Base-by-base conservation (phyloP, 768 basidiomycete genomes). In the Suillus lakei region DNA sequence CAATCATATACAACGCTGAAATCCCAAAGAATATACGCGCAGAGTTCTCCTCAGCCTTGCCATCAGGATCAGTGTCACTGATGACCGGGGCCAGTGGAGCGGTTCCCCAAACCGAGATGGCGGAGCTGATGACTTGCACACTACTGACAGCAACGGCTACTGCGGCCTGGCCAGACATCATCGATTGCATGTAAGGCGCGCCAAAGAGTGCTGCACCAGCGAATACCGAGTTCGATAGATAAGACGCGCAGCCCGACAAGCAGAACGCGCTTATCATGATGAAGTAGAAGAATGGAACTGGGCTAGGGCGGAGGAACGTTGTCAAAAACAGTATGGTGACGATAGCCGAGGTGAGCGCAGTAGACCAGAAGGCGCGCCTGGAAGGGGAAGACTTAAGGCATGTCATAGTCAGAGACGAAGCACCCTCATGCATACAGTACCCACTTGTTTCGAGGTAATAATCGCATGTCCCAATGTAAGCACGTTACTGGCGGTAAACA, bases 171-270 rank as follows among this genome's bases (percentile, higher is more conserved):
- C 93, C 95, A 3, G 93, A 87, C 83, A 96, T 86, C 73, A 92
- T 81, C 30, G 86, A 81, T 74, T 95, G 91, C 60, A 96, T 84
- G 15, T 88, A 88, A 8, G 82, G 75, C 2, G 88, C 84, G 0
- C 95, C 95, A 69, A 95, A 92, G 5, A 94, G 78, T 0, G 93
- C 88, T 3, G 93, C 92, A n/a, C 93, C 84, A 0, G 91, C 93
- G 36, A 93, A 85, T 50, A 91, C 83, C 13, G 93, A 84, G 0
- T 89, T 91, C 69, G 91, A 92, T 23, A 96, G 83, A 73, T 91
- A 96, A 9, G 91, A 86, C 0, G 90, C 90, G 0, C 86, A 82
- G 23, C 81, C 78, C 5, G 90, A 87, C 73, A 92, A 86, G 1
- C 78, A 70, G 26, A 86, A 79, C 6, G 86, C 88, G 68, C 85